Evolutionary conservation across 805 yeast species (phyloP).

Genomic region (Isabelozyma pseudorhagii): DNA sequence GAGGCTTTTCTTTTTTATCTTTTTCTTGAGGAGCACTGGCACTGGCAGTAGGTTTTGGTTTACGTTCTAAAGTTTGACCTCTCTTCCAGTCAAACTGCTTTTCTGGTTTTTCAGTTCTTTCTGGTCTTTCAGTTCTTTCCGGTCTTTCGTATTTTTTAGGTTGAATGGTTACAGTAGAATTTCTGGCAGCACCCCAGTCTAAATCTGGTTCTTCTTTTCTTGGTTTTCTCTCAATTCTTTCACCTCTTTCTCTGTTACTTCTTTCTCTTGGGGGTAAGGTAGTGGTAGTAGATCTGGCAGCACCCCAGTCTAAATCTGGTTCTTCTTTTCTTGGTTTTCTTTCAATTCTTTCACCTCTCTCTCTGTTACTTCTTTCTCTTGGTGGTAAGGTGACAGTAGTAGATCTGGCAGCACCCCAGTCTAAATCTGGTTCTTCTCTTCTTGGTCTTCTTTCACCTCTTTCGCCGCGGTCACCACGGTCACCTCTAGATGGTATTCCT

Average conservation of each 20-base stretch:
- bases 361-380: slow-evolving; percentile 31
- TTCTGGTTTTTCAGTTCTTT: slow-evolving; percentile 24
- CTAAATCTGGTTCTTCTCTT: slow-evolving; percentile 55
- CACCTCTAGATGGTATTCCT: slow-evolving; percentile 26
- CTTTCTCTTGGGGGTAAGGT: slow-evolving; percentile 35
- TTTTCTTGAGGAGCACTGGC: slow-evolving; percentile 13
- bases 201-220: slow-evolving; percentile 18
- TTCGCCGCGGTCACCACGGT: slow-evolving; percentile 18
- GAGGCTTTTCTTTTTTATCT: slow-evolving; percentile 16
- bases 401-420: slow-evolving; percentile 53
- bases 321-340: slow-evolving; percentile 31
- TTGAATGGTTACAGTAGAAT: slow-evolving; percentile 22
- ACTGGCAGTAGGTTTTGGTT: neutral
- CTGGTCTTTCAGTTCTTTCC: slow-evolving; percentile 17
- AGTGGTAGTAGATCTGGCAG: slow-evolving; percentile 29
- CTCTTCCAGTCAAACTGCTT: slow-evolving; percentile 36
- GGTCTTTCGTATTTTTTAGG: slow-evolving; percentile 17
- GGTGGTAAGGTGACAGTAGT: slow-evolving; percentile 32
- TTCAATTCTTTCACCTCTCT: slow-evolving; percentile 15
- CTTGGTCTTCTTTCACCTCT: slow-evolving; percentile 25
- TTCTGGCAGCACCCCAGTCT: slow-evolving; percentile 30
- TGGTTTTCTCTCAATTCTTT: slow-evolving; percentile 6
- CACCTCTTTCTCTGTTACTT: slow-evolving; percentile 15
- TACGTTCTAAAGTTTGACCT: slow-evolving; percentile 29
- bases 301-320: slow-evolving; percentile 41